Conservation (phyloP, 495 filamentous ascomycete species). For the Symbiotaphrina buchneri region DNA sequence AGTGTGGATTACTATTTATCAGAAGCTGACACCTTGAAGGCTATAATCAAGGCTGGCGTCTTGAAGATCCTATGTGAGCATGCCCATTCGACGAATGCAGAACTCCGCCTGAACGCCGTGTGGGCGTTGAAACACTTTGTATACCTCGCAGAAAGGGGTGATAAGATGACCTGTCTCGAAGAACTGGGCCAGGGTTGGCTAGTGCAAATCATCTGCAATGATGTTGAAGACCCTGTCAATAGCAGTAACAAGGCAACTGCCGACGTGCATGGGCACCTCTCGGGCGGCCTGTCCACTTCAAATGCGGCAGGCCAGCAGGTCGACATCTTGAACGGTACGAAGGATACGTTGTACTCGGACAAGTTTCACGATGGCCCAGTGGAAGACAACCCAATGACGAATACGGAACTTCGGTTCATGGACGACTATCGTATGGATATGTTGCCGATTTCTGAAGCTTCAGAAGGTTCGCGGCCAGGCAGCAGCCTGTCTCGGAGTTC, state of each 20-base stretch:
- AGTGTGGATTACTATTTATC: no score
- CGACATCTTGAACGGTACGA: slow-evolving; percentile 36
- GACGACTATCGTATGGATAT: no score
- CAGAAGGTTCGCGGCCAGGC: slow-evolving; percentile 6
- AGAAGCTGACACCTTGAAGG: no score
- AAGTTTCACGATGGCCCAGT: no score
- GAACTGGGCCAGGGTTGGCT: slow-evolving; percentile 63
- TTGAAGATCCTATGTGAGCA: slow-evolving; percentile 62
- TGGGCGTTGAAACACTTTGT: slow-evolving; percentile 90
- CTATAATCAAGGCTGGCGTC: slow-evolving; percentile 52
- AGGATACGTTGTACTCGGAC: no score
- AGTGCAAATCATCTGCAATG: slow-evolving; percentile 42
- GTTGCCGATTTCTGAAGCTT: slow-evolving; percentile 13
- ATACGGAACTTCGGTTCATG: no score
- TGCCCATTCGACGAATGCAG: slow-evolving; percentile 50
- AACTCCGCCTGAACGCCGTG: slow-evolving; percentile 54
- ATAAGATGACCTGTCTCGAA: slow-evolving; percentile 55
- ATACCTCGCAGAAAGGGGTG: slow-evolving; percentile 34
- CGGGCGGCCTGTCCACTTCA: slow-evolving; percentile 34
- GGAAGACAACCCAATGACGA: no score
- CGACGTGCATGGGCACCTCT: no score
- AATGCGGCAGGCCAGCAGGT: slow-evolving; percentile 45
- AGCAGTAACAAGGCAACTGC: no score
- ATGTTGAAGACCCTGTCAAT: slow-evolving; percentile 15
- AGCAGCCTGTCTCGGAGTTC: no score